phyloP scores from a whole-genome alignment of 1,139 yeast species.

The Hansenula lynferdii region DNA sequence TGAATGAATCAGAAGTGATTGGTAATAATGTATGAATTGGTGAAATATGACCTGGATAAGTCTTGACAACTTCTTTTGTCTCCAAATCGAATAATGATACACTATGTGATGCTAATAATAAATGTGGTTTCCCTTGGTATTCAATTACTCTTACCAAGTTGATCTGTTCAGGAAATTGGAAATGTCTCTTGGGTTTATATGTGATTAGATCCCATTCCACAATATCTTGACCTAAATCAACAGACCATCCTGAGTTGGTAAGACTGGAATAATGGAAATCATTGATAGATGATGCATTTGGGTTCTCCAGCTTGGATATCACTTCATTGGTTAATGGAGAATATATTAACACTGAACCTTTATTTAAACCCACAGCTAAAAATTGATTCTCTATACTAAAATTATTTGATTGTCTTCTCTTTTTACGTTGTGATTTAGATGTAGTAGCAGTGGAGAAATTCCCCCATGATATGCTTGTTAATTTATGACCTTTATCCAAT shows the following conservation, averaged over 20 bases:
- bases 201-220: constrained; percentile 58
- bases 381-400: constrained; percentile 31
- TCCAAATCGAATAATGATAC: constrained; percentile 44
- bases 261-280: constrained; percentile 43
- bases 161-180: constrained; percentile 31
- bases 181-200: constrained; percentile 36
- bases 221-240: constrained; percentile 58
- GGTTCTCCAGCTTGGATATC: constrained; percentile 44
- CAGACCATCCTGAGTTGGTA: constrained; percentile 51
- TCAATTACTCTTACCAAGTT: constrained; percentile 30
- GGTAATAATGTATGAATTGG: constrained; percentile 48
- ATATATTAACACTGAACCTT: constrained; percentile 61
- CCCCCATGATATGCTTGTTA: constrained; percentile 57
- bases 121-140: constrained; percentile 35
- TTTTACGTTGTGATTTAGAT: constrained; percentile 16
- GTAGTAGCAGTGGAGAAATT: constrained; percentile 25
- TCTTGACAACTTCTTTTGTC: constrained; percentile 33
- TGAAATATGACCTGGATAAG: constrained; percentile 73
- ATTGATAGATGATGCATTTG: constrained; percentile 47
- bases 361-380: constrained; percentile 61
- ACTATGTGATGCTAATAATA: constrained; percentile 63
- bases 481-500: constrained; percentile 50
- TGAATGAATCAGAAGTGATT: constrained; percentile 40
- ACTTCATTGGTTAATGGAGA: constrained; percentile 63
- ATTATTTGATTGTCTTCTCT: constrained; percentile 29